Percentiles rank a stretch among this genome's conserved stretches.
These are phyloP conservation scores for Ogataea nakhonphanomensis DNA, from an alignment of 805 yeast genomes.

Conservation along the genomic window DNA sequence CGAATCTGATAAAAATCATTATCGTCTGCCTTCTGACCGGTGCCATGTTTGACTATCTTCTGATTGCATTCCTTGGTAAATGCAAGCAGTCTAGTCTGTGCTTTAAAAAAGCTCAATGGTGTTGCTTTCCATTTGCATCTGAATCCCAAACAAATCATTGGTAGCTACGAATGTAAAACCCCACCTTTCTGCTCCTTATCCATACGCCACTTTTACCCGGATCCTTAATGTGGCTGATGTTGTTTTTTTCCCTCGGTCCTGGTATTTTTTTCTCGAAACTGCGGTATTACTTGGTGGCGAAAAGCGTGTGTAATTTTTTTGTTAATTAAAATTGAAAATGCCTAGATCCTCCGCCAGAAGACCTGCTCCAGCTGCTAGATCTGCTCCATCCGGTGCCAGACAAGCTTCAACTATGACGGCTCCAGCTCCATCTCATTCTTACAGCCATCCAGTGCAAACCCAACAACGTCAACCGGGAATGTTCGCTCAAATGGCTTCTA, in stretches of 20 bases:
- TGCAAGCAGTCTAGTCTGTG: not conserved
- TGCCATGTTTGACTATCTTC: no score
- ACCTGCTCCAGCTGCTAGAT: slow-evolving; percentile 40
- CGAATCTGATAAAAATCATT: slow-evolving; percentile 31
- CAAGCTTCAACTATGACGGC: slow-evolving; percentile 77
- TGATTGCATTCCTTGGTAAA: slow-evolving; percentile 20
- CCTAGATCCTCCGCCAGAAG: slow-evolving; percentile 37
- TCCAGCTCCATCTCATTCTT: slow-evolving; percentile 36
- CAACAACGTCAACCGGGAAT: slow-evolving; percentile 75
- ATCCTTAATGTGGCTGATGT: not conserved
- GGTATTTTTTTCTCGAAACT: slow-evolving; percentile 7
- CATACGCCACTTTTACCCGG: slow-evolving; percentile 3
- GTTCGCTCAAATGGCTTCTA: slow-evolving; percentile 95
- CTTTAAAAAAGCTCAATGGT: not conserved
- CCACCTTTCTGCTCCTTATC: slow-evolving; percentile 5
- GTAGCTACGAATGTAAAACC: slow-evolving; percentile 7
- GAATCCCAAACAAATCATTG: slow-evolving; percentile 6
- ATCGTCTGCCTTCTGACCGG: slow-evolving; percentile 18
- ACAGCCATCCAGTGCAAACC: slow-evolving; percentile 47
- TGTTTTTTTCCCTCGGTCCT: not conserved
- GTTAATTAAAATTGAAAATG: slow-evolving; percentile 21
- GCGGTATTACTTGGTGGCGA: slow-evolving; percentile 12
- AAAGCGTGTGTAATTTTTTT: slow-evolving; percentile 5
- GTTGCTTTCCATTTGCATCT: not conserved
- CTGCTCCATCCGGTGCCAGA: slow-evolving; percentile 47